Percentiles rank a stretch among this genome's conserved stretches.
Evolutionary conservation across 169 alveolate species (phyloP).

Genomic region (Eimeria brunetti): DNA sequence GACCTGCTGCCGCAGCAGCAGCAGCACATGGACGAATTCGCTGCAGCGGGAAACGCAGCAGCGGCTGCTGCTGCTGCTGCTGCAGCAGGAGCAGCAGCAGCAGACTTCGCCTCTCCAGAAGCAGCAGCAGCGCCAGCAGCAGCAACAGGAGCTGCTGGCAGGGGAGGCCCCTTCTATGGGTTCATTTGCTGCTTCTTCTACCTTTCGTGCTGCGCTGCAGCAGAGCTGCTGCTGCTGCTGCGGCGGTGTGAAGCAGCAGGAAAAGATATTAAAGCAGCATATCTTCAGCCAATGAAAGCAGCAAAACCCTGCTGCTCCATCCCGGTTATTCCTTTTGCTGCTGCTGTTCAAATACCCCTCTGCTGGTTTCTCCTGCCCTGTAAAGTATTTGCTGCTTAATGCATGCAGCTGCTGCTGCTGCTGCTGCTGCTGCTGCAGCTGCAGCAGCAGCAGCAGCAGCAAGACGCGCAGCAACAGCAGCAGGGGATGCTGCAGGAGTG

Average conservation of each 20-base stretch:
- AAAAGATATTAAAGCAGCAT: not conserved
- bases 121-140: too few relatives aligned
- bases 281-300: not conserved
- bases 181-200: not conserved
- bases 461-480: not conserved
- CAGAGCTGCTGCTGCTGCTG: not conserved
- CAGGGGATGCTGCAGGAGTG: not conserved
- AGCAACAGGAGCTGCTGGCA: slow-evolving; percentile 7
- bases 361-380: slow-evolving; percentile 42
- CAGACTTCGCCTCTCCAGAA: too few relatives aligned
- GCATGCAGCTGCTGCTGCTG: not conserved
- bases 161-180: not conserved
- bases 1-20: too few relatives aligned
- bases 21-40: slow-evolving; percentile 37
- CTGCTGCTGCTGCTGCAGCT: not conserved
- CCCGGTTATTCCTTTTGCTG: not conserved
- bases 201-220: slow-evolving; percentile 21
- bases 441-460: not conserved
- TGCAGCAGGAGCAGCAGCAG: too few relatives aligned
- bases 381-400: not conserved
- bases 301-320: not conserved
- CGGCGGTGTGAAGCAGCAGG: not conserved
- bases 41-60: not conserved
- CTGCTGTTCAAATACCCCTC: not conserved
- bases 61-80: not conserved